phyloP scores from a whole-genome alignment of 306 rosid species.

The Morella rubra region DNA sequence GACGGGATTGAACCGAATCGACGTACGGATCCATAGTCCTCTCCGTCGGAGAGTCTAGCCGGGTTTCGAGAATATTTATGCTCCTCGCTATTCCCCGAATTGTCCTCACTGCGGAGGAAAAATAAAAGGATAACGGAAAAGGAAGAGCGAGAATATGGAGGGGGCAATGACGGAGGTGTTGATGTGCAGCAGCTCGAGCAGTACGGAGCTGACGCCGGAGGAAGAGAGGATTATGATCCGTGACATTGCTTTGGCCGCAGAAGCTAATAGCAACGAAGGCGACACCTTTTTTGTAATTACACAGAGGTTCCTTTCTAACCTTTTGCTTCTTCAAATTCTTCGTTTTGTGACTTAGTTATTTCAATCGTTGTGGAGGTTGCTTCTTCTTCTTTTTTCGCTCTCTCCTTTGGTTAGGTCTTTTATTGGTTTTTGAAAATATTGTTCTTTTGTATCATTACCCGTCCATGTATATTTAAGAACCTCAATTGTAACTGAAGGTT shows the following conservation, averaged over 20 bases:
- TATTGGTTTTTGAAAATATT: neutral
- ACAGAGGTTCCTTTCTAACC: conserved; percentile 60
- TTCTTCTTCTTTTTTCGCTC: neutral
- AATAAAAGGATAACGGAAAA: no score
- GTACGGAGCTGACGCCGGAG: conserved; percentile 66
- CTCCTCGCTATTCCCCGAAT: no score
- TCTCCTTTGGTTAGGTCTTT: neutral
- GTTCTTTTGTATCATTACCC: no score
- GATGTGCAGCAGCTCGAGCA: conserved; percentile 53
- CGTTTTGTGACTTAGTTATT: neutral
- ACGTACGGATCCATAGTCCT: no score
- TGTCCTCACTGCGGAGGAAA: no score
- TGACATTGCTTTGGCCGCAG: conserved; percentile 85
- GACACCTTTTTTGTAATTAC: conserved; percentile 74
- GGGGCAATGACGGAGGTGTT: conserved; percentile 58
- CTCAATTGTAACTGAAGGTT: neutral
- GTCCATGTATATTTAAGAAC: neutral
- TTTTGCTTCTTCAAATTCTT: neutral
- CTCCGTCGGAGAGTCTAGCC: no score
- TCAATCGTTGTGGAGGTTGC: neutral
- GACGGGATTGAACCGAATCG: no score
- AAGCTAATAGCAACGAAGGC: conserved; percentile 82
- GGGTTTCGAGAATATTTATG: no score
- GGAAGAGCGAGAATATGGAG: conserved; percentile 3
- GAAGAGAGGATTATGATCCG: conserved; percentile 88